Evolutionary conservation across 352 stramenopile genomes (phyloP).

Genomic region (Phytopythium vexans): DNA sequence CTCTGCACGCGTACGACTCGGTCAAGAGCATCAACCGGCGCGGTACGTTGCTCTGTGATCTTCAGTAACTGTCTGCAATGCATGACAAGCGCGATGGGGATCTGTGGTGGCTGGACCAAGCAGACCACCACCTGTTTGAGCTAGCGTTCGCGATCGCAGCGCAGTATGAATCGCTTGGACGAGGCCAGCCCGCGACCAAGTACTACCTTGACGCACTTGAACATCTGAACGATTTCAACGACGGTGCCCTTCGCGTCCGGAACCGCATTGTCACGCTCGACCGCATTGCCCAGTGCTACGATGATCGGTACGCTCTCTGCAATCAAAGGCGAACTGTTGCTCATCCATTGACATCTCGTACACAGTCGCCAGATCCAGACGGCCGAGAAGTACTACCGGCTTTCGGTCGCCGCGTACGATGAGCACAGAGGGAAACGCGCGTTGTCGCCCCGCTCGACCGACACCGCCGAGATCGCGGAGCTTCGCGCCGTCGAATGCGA

Average conservation of each 20-base stretch:
- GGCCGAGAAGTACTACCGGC: slow-evolving; percentile 30
- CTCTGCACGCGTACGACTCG: slow-evolving; percentile 64
- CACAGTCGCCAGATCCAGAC: slow-evolving; percentile 10
- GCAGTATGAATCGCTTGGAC: slow-evolving; percentile 61
- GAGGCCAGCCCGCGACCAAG: slow-evolving; percentile 35
- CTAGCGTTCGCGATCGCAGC: slow-evolving; percentile 72
- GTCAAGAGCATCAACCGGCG: slow-evolving; percentile 57
- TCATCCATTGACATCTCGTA: neutral
- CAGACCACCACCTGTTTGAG: slow-evolving; percentile 79
- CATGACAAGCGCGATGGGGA: neutral
- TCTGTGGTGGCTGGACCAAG: neutral
- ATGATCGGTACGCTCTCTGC: slow-evolving; percentile 33
- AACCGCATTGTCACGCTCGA: slow-evolving; percentile 71
- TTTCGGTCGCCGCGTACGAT: slow-evolving; percentile 26
- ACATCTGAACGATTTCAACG: slow-evolving; percentile 33
- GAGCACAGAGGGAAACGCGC: slow-evolving; percentile 22
- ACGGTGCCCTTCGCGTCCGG: slow-evolving; percentile 22
- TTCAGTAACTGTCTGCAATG: neutral
- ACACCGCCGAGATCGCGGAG: slow-evolving; percentile 13
- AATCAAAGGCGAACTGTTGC: slow-evolving; percentile 8
- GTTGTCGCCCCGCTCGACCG: slow-evolving; percentile 18
- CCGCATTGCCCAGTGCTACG: slow-evolving; percentile 74
- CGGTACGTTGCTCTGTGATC: slow-evolving; percentile 26
- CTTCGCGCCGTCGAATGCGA: slow-evolving; percentile 24
- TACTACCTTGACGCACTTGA: slow-evolving; percentile 74